Conservation (phyloP, 768 basidiomycete genomes). For the Collybia nuda region DNA sequence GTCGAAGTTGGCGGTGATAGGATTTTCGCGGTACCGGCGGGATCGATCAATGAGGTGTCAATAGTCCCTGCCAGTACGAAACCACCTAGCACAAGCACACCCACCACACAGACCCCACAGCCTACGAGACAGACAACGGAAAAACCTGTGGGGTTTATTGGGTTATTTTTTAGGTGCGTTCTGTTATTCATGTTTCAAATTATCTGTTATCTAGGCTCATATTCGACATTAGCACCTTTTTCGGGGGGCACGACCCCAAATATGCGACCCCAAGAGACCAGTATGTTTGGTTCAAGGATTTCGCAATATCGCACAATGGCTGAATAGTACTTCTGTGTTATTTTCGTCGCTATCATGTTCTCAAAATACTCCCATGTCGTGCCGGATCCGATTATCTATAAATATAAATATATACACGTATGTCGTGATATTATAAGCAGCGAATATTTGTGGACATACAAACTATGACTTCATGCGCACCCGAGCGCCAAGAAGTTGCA, state of each 20-base stretch:
- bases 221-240: constrained; percentile 56
- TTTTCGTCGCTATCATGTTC: constrained; percentile 1
- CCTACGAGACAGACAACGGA: constrained; percentile 10
- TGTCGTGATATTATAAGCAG: too few relatives aligned
- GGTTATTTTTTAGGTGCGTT: constrained; percentile 77
- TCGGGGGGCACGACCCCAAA: constrained; percentile 67
- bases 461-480: constrained; percentile 16
- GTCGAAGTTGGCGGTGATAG: not conserved
- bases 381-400: not conserved
- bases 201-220: not conserved
- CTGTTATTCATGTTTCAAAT: not conserved
- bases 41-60: not conserved
- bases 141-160: constrained; percentile 38
- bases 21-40: not conserved
- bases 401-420: too few relatives aligned
- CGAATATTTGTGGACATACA: too few relatives aligned
- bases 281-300: constrained; percentile 75
- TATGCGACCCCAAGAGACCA: constrained; percentile 77
- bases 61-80: not conserved
- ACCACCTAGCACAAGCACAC: not conserved
- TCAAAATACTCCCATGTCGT: not conserved
- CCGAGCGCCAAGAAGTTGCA: constrained; percentile 41
- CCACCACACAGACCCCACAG: not conserved
- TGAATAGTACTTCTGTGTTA: constrained; percentile 13
- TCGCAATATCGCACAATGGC: constrained; percentile 41